These are phyloP conservation scores for Aristolochia californica DNA, from an alignment of 164 flowering plant species.

Conservation along the genomic window DNA sequence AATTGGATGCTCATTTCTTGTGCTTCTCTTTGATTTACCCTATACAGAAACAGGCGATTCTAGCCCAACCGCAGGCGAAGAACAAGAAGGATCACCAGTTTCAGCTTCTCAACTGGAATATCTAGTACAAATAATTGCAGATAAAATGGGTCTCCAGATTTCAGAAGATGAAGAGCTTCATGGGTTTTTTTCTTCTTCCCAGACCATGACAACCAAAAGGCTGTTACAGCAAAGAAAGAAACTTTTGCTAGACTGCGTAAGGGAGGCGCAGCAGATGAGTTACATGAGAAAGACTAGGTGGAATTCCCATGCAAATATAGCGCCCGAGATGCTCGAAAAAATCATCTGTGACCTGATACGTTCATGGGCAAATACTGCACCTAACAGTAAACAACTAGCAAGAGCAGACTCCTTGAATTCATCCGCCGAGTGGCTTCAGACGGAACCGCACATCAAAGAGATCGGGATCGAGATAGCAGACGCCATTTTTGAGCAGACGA, in stretches of 20 bases:
- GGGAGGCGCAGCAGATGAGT: constrained; percentile 8
- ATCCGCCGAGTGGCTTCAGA: constrained; percentile 2
- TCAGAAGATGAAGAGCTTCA: constrained; percentile 12
- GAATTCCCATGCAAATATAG: neutral
- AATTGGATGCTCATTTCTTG: neutral
- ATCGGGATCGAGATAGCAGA: constrained; percentile 8
- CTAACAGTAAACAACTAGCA: constrained; percentile 4
- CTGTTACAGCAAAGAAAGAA: constrained; percentile 23
- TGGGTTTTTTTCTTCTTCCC: constrained; percentile 11
- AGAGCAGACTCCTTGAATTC: neutral
- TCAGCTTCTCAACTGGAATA: constrained; percentile 31
- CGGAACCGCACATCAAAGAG: constrained; percentile 5
- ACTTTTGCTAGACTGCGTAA: constrained; percentile 27
- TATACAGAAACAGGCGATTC: constrained; percentile 13
- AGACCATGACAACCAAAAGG: constrained; percentile 15
- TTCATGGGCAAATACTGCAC: constrained; percentile 4
- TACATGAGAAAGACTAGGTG: neutral
- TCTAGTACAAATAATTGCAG: constrained; percentile 13
- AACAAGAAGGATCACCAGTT: constrained; percentile 15
- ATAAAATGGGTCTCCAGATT: constrained; percentile 12
- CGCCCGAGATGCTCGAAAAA: constrained; percentile 2
- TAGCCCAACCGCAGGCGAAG: constrained; percentile 3
- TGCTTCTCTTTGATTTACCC: neutral
- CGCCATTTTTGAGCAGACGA: constrained; percentile 8
- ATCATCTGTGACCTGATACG: constrained; percentile 6